Base-by-base conservation (phyloP, 2,329 filamentous ascomycete genomes). In the Epichloe gansuensis region DNA sequence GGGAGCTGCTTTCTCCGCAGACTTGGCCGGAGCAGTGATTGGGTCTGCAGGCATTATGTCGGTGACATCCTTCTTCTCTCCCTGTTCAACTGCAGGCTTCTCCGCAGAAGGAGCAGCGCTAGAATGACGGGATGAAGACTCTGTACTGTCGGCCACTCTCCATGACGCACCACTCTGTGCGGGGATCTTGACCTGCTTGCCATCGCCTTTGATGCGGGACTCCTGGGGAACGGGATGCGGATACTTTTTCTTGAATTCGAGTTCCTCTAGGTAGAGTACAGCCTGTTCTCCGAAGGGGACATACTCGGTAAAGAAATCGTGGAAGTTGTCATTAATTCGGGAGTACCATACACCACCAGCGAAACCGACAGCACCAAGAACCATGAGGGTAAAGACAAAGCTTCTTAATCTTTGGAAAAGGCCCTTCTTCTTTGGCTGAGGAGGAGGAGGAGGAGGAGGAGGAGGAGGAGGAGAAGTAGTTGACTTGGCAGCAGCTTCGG, bases 271-370 rank as follows among this genome's bases (percentile, higher is more conserved):
- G 72, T 95, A 97, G 27, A 95, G 81, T 45, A 98, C 91, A 17
- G 86, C 86, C 66, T 95, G 88, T 71, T 98, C 93, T 62, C 90
- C 93, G 60, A 87, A 95, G 23, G 93, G 93, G 17, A 98, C 72
- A 68, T 91, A 98, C 71, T 96, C 90, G 62, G 90, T 97, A 72
- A 98, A 98, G 75, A 96, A 93, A 70, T 98, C 93, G 71, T 98
- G 91, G 78, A 97, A 98, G 71, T 89, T 95, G 74, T 98, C 93
- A 64, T 85, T 95, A 69, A 93, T 78, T 58, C 95, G 82, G 51
- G 93, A 91, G 69, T 95, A 93, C 76, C 87, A 95, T 51, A 96
- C 84, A 59, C 91, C 89, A 58, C 89, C 89, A 52, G 80, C 87
- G 62, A 95, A 98, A 40, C 85, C 83, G 44, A 94, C 69, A 5